Base-by-base conservation (phyloP, 2,329 filamentous ascomycete genomes). In the Phyllosticta citrichinensis region DNA sequence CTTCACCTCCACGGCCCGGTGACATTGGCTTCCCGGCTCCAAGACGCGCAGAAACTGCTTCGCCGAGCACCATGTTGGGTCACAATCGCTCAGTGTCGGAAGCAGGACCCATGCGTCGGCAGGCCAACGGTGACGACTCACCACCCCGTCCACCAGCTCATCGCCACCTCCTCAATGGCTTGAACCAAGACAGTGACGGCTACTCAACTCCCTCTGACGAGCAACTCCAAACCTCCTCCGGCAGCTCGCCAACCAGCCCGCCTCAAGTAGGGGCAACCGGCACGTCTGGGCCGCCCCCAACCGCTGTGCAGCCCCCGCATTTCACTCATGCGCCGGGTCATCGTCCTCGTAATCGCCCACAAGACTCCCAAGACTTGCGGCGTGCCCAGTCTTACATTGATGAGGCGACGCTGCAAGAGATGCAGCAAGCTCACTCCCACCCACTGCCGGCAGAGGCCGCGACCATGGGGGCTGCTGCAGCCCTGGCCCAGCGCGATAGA, bases 361-460 rank as follows among this genome's bases (percentile, higher is more conserved):
- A 88, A 66, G 84, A 89, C 62, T 87, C 90, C 30, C 83, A 88
- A 14, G 89, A 94, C 69, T 79, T 93, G 67, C 87, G 89, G 64
- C 86, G 86, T 65, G 90, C 89, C 57, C 94, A 91, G 66, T 91
- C 87, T 66, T 87, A 91, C 22, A 86, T 97, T 71, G 96, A 94
- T 25, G 83, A 81, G 66, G 86, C 85, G 1, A 97, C 93, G 0
- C 79, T 97, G 54, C 82, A 86, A 53, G 91, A 97, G 70, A 80
- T 97, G 70, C 85, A 84, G 33, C 87, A 87, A 65, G 88, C 87
- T 54, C 84, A 83, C 59, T 83, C 81, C 22, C 73, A 83, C 70
- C 76, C 55, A 69, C 70, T 66, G 58, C 70, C 63, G 65, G 69
- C 62, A n/a, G 68, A 68, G 9, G 57, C 70, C 54, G 74, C 75